A percentile compares a stretch with the other conserved stretches of the same genome.
Conservation (phyloP, 768 basidiomycete genomes). For the Steccherinum ochraceum region DNA sequence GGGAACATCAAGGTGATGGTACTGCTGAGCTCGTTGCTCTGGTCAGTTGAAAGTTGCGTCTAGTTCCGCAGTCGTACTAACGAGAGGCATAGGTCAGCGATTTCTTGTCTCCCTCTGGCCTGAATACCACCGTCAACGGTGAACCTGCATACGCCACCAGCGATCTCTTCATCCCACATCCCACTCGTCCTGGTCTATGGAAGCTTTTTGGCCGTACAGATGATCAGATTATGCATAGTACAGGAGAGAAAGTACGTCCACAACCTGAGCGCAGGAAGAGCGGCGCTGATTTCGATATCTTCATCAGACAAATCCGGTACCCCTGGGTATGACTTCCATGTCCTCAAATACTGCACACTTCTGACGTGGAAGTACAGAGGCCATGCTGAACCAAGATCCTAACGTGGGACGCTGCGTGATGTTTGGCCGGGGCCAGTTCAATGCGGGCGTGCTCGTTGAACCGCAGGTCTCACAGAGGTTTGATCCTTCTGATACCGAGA, state of each 20-base stretch:
- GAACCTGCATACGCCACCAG: conserved; percentile 30
- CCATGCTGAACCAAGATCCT: conserved; percentile 25
- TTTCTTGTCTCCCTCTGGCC: background rate
- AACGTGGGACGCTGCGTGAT: conserved; percentile 23
- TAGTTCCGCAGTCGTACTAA: background rate
- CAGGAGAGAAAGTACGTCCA: conserved; percentile 23
- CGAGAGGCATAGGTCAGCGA: background rate
- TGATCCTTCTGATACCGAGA: conserved; percentile 17
- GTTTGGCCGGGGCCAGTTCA: conserved; percentile 27
- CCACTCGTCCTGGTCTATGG: conserved; percentile 28
- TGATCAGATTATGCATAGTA: conserved; percentile 36
- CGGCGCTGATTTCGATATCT: conserved; percentile 6
- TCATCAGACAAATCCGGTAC: conserved; percentile 26
- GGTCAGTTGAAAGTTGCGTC: background rate
- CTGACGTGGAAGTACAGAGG: conserved; percentile 27
- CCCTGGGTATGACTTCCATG: conserved; percentile 16
- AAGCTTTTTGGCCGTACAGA: conserved; percentile 36
- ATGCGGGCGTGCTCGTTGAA: conserved; percentile 27
- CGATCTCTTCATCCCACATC: conserved; percentile 36
- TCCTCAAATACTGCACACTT: conserved; percentile 3
- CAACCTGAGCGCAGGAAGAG: background rate
- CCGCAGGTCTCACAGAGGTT: conserved; percentile 19
- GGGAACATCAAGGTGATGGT: conserved; percentile 4
- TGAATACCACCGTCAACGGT: conserved; percentile 7
- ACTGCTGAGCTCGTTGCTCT: conserved; percentile 1